Conservation (phyloP, 352 stramenopile genomes). For the Lagenidium giganteum region DNA sequence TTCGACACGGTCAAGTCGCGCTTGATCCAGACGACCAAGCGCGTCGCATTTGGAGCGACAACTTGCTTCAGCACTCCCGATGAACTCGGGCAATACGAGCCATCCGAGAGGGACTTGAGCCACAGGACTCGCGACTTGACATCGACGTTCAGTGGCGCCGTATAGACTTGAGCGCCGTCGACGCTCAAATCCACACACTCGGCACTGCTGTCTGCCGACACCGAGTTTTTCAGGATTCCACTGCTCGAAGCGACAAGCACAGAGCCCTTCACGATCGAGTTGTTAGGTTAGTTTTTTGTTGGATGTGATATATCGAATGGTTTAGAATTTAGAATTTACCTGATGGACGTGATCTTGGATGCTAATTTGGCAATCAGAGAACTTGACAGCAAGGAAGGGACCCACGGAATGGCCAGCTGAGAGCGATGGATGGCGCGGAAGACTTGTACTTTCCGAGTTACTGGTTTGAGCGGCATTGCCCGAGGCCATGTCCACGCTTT, state of each 20-base stretch:
- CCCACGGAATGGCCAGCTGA: too few species aligned
- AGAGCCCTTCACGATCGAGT: slow-evolving; percentile 31
- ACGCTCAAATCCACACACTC: slow-evolving; percentile 57
- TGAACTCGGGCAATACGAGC: slow-evolving; percentile 56
- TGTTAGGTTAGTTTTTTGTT: neutral
- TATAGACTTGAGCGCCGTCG: slow-evolving; percentile 62
- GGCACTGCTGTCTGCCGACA: slow-evolving; percentile 38
- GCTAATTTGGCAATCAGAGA: slow-evolving; percentile 73
- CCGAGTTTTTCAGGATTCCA: slow-evolving; percentile 46
- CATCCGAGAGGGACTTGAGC: slow-evolving; percentile 51
- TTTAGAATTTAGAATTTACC: slow-evolving; percentile 21
- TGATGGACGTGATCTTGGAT: slow-evolving; percentile 67
- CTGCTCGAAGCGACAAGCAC: slow-evolving; percentile 58
- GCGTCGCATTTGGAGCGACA: slow-evolving; percentile 52
- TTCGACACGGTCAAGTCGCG: slow-evolving; percentile 28
- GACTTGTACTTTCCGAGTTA: slow-evolving; percentile 12
- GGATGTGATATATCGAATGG: neutral
- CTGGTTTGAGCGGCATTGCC: too few species aligned
- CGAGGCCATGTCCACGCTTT: too few species aligned
- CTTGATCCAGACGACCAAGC: slow-evolving; percentile 53
- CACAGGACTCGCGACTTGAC: slow-evolving; percentile 62
- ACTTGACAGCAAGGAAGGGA: slow-evolving; percentile 66
- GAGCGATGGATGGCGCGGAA: slow-evolving; percentile 14
- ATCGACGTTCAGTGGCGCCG: slow-evolving; percentile 62
- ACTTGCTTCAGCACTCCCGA: slow-evolving; percentile 60